Base-by-base conservation (phyloP, 2,329 filamentous ascomycete genomes). In the Penicillium aurantiogriseum region DNA sequence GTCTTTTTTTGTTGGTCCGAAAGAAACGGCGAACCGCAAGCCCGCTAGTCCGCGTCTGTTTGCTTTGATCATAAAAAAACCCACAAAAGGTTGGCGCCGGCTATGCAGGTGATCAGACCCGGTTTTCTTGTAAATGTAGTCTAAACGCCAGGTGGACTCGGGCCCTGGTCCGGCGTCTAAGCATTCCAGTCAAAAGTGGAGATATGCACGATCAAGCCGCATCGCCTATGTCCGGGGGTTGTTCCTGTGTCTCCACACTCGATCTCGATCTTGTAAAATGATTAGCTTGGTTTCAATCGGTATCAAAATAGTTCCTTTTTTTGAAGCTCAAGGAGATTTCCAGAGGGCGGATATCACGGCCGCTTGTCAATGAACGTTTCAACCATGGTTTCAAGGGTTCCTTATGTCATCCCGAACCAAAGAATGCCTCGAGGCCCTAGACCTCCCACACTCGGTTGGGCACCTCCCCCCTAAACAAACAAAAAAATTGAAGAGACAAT, bases 91-190 rank as follows among this genome's bases (percentile, higher is more conserved):
- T 54, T 54, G 65, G 67, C 68, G 63, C 64, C 71, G 70, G 69
- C 57, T 72, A 71, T 74, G 71, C 70, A 74, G 63, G 72, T 69
- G 64, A 73, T 69, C 56, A 63, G 65, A 64, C 67, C 64, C 63
- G 65, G 66, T 49, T 62, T 60, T 60, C 53, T 56, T 55, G 48
- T 36, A 51, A 52, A 38, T 33, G 52, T 43, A 46, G 51, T 62
- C 52, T 60, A 60, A 59, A 65, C 63, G 57, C 59, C 59, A 63
- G 60, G 60, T 63, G 63, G 65, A 68, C 66, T 67, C 63, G 57
- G 63, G 56, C 51, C 58, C 60, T 58, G 60, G 56, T 65, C 63
- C 59, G 69, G 68, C 64, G 65, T 62, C 65, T 71, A 68, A 69
- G 62, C 64, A 70, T 68, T 68, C 65, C 67, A 70, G 64, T 69